These are phyloP conservation scores for Spathaspora girioi DNA, from an alignment of 805 yeast genomes.

Conservation along the genomic window DNA sequence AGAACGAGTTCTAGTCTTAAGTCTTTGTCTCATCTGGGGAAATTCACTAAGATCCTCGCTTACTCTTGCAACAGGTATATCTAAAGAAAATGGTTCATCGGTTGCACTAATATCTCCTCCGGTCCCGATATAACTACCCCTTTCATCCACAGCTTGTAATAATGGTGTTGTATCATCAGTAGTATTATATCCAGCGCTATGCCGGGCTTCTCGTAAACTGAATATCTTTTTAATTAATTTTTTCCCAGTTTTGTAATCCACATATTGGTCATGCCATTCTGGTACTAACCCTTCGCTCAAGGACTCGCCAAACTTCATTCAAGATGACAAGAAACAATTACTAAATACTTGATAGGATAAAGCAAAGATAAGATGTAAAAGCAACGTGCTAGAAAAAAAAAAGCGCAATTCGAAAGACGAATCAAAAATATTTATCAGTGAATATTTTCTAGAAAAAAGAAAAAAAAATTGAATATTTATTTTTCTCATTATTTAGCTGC, in stretches of 20 bases:
- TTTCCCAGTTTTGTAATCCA: constrained; percentile 65
- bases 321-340: neutral
- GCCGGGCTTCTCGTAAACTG: neutral
- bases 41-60: neutral
- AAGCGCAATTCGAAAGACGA: neutral
- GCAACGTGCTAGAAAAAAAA: neutral
- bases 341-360: too few species aligned
- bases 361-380: neutral
- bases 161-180: constrained; percentile 25
- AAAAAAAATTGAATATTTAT: too few species aligned
- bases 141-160: constrained; percentile 4
- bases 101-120: neutral
- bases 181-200: neutral
- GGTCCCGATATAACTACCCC: neutral
- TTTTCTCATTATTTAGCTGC: too few species aligned
- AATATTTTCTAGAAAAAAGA: neutral
- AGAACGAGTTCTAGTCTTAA: neutral
- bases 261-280: constrained; percentile 82
- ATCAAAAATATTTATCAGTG: neutral
- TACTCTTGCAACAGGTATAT: neutral
- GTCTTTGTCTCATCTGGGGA: neutral
- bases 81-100: neutral
- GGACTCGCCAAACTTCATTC: constrained; percentile 69
- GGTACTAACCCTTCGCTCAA: constrained; percentile 70
- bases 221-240: constrained; percentile 40